These are phyloP conservation scores for Cordyceps cicadae DNA, from an alignment of 2,329 filamentous ascomycete genomes.

Conservation along the genomic window DNA sequence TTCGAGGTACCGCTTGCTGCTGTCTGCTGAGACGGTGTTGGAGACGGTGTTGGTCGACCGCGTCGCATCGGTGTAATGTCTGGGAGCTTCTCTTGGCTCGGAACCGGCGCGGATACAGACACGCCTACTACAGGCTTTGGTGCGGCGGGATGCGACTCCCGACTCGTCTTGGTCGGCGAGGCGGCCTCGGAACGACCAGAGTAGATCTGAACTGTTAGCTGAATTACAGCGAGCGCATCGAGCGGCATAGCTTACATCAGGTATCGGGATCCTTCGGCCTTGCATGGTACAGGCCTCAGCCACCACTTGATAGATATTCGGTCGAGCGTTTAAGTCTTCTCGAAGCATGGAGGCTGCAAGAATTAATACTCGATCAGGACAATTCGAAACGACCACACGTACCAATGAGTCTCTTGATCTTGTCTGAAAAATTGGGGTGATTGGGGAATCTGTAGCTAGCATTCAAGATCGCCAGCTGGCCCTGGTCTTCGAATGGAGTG, in stretches of 20 bases:
- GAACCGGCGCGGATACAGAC: slow-evolving; percentile 67
- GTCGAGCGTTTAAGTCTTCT: slow-evolving; percentile 68
- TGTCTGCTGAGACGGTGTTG: slow-evolving; percentile 26
- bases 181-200: slow-evolving; percentile 41
- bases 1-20: slow-evolving; percentile 54
- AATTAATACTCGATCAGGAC: slow-evolving; percentile 16
- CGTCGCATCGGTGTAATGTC: slow-evolving; percentile 91
- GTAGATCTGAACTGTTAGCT: slow-evolving; percentile 45
- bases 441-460: slow-evolving; percentile 87
- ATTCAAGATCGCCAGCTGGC: slow-evolving; percentile 93
- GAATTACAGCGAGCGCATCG: background rate
- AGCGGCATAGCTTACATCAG: slow-evolving; percentile 57
- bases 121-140: slow-evolving; percentile 63
- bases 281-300: slow-evolving; percentile 84
- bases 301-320: slow-evolving; percentile 91
- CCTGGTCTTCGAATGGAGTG: slow-evolving; percentile 95
- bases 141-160: slow-evolving; percentile 30
- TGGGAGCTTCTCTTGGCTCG: slow-evolving; percentile 66
- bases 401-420: slow-evolving; percentile 86
- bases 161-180: slow-evolving; percentile 43
- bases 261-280: slow-evolving; percentile 74
- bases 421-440: slow-evolving; percentile 83
- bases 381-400: background rate
- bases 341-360: slow-evolving; percentile 73
- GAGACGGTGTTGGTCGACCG: slow-evolving; percentile 48